Evolutionary conservation across 1,284 basidiomycete species (phyloP), one percentile per base, ranked within the genome.

Genomic region (Ceratobasidium sp.): DNA sequence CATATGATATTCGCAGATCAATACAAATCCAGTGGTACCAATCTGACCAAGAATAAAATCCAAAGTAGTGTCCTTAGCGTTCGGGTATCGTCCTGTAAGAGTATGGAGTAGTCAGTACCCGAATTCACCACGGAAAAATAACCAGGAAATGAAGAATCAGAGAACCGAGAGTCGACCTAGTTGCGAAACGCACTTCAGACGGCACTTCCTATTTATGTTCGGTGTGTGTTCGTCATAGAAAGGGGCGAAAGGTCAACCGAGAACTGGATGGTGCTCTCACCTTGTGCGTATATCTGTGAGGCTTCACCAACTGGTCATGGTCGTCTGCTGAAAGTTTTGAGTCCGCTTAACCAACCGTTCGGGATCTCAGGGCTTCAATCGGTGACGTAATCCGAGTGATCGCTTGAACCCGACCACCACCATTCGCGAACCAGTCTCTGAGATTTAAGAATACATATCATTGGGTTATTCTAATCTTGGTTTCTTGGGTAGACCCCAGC

Each of bases 181-280:
- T 70, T 73, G 77, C 71, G 68, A 62, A 52, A 77, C 60, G 71
- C 69, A 77, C 77, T 70, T 79, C 79, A 79, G 68, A 78, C 77
- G 79, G 79, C 79, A 78, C 79, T 79, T 79, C 79, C 79, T 79
- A 78, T 75, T 71, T 78, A 38, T 33, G 23, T 74, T 54, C 62
- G 77, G 70, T 78, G 52, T 64, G 77, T 64, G 46, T 67, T 60
- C 68, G 77, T 73, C 59, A 73, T 65, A 52, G 41, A 55, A 55
- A 38, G 27, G 27, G 27, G 27, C 27, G 27, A 30, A 30, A 30
- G 27, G 27, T 30, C 27, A 30, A 30, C 27, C 27, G 27, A 30
- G 27, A 30, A 30, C 27, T 30, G 27, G 27, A 30, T 30, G 27
- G 27, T 30, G 27, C 27, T 30, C 44, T 65, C 50, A 64, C 54